phyloP scores from a whole-genome alignment of 2,329 filamentous ascomycete species.

The Colletotrichum abscissum region DNA sequence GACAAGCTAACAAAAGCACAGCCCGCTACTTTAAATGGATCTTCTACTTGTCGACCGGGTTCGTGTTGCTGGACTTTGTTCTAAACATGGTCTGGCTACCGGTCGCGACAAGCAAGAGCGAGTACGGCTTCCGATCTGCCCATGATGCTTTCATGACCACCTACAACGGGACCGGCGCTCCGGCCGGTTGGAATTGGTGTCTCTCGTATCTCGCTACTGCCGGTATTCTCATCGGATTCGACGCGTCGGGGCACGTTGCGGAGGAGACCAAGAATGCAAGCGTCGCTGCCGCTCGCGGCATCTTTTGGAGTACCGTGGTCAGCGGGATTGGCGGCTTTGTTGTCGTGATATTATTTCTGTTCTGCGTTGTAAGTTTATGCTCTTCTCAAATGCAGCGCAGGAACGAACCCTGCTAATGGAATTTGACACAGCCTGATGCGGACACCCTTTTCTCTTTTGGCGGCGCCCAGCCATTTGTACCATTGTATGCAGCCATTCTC shows the following conservation, averaged over 20 bases:
- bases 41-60: slow-evolving; percentile 59
- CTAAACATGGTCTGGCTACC: slow-evolving; percentile 72
- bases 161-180: slow-evolving; percentile 67
- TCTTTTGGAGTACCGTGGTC: slow-evolving; percentile 69
- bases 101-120: slow-evolving; percentile 63
- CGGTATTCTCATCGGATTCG: slow-evolving; percentile 70
- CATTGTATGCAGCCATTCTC: slow-evolving; percentile 66
- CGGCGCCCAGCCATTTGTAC: slow-evolving; percentile 68
- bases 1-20: slow-evolving; percentile 34
- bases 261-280: slow-evolving; percentile 71
- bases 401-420: not conserved
- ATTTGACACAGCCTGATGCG: slow-evolving; percentile 56
- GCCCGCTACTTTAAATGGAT: slow-evolving; percentile 59
- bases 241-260: slow-evolving; percentile 70
- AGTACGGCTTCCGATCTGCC: slow-evolving; percentile 66
- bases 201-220: slow-evolving; percentile 70
- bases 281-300: slow-evolving; percentile 65
- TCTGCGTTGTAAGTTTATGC: slow-evolving; percentile 59
- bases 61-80: slow-evolving; percentile 68
- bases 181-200: slow-evolving; percentile 72
- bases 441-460: slow-evolving; percentile 64
- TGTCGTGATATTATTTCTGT: slow-evolving; percentile 68
- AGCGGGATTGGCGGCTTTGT: slow-evolving; percentile 66
- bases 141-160: slow-evolving; percentile 70
- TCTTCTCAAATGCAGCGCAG: accelerated